Evolutionary conservation across 1,284 basidiomycete genomes (phyloP).

Genomic region (Exobasidium rhododendri): DNA sequence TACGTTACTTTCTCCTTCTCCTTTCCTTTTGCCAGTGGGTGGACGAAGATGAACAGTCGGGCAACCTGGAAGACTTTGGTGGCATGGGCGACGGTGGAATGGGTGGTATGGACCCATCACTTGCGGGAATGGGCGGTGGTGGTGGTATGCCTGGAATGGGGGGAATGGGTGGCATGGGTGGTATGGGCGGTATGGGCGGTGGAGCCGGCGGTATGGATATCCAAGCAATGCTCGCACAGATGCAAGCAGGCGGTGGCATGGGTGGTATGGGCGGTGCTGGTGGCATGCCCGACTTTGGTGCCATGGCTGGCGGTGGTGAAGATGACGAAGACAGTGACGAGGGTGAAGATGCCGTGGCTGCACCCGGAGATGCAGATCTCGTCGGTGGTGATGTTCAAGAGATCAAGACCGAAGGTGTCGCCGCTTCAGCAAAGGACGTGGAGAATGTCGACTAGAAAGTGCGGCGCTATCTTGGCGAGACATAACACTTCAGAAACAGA

Average conservation of each 20-base stretch:
- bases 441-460: conserved; percentile 19
- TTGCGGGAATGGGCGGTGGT: conserved; percentile 19
- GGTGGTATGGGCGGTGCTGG: conserved; percentile 27
- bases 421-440: conserved; percentile 16
- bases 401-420: conserved; percentile 7
- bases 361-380: conserved; percentile 60
- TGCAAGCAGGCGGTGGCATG: conserved; percentile 24
- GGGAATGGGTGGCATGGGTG: conserved; percentile 57
- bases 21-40: conserved; percentile 44
- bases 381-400: conserved; percentile 10
- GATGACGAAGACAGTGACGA: conserved; percentile 39
- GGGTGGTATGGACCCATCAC: conserved; percentile 30
- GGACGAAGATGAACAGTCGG: conserved; percentile 55
- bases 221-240: conserved; percentile 19
- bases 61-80: conserved; percentile 28
- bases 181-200: conserved; percentile 46
- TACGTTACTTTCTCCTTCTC: background rate
- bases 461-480: no score
- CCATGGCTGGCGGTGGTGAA: conserved; percentile 38
- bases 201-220: conserved; percentile 24
- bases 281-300: conserved; percentile 34
- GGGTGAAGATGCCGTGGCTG: conserved; percentile 49
- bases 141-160: conserved; percentile 53
- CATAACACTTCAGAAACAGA: no score
- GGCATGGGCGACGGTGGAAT: conserved; percentile 20